Base-by-base conservation (phyloP, 2,329 filamentous ascomycete genomes). In the Pseudogymnoascus sp. region DNA sequence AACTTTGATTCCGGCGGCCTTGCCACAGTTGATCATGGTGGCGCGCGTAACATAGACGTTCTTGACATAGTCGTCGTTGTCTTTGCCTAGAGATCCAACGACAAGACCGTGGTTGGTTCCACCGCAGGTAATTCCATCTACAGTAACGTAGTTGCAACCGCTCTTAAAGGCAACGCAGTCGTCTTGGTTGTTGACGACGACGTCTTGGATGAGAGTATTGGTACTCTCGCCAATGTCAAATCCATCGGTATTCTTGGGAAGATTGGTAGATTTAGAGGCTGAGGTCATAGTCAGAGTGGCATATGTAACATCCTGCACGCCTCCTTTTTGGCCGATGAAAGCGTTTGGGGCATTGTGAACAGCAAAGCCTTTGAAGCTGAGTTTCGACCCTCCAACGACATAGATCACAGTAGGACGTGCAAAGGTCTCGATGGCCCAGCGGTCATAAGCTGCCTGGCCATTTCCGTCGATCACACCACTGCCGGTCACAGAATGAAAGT, bases 121-220 rank as follows among this genome's bases (percentile, higher is more conserved):
- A 1, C 69, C 74, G 67, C 78, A 80, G 39, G 72, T 74, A 22
- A 79, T 71, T 3, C 69, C 70, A n/a, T 70, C 67, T 6, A 78
- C 74, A 2, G 71, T 74, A 25, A 76, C 69, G 41, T 75, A 74
- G 59, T 79, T 66, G 75, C 73, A 35, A 12, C 32, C 32, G 11
- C 32, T 35, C 32, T 84, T 84, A 66, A 84, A 73, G 32, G 81
- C 82, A 11, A 84, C 70, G 66, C 81, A 85, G 67, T 84, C 82
- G 63, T 85, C 81, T 71, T 84, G 81, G 73, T 84, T 84, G 68
- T 79, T 75, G 60, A 84, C 74, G 61, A 72, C 76, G 30, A 79
- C 79, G 38, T 77, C 77, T 60, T 73, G 73, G 68, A 85, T 83
- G 59, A 73, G 77, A 37, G 84, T 72, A 39, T 74, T 74, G 22